Conservation (phyloP, 345 rosid species). For the Brassica napus region DNA sequence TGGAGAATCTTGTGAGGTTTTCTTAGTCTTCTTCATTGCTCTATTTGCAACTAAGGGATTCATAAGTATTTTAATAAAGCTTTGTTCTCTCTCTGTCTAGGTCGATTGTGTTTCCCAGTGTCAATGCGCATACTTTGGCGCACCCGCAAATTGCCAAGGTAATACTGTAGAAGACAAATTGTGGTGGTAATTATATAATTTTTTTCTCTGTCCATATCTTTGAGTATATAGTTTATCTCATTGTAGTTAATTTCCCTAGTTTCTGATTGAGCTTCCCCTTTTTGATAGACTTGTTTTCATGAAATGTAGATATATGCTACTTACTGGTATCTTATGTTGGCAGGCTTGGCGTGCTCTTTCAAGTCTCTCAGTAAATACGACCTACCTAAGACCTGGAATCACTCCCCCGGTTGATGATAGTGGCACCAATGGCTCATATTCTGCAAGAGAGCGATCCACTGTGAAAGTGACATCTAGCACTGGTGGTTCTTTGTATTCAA, state of each 20-base stretch:
- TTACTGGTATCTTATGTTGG: slow-evolving; percentile 25
- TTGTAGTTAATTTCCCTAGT: slow-evolving; percentile 12
- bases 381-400: slow-evolving; percentile 70
- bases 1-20: slow-evolving; percentile 11
- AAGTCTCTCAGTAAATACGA: slow-evolving; percentile 53
- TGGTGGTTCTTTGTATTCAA: slow-evolving; percentile 35
- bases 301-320: no score
- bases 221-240: no score
- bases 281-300: no score
- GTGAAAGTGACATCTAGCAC: slow-evolving; percentile 36
- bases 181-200: not conserved
- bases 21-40: not conserved
- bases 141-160: slow-evolving; percentile 68
- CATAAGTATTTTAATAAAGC: not conserved
- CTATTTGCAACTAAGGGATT: slow-evolving; percentile 13
- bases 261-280: not conserved
- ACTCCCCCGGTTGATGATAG: slow-evolving; percentile 52
- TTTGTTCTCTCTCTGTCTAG: slow-evolving; percentile 38
- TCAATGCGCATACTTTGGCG: slow-evolving; percentile 49
- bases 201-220: slow-evolving; percentile 9
- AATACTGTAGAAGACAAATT: slow-evolving; percentile 18
- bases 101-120: slow-evolving; percentile 49
- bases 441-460: slow-evolving; percentile 45
- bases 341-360: slow-evolving; percentile 95
- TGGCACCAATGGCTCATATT: slow-evolving; percentile 33